Evolutionary conservation across 192 early-diverging fungal species (phyloP).

Genomic region (Coemansia sp.): DNA sequence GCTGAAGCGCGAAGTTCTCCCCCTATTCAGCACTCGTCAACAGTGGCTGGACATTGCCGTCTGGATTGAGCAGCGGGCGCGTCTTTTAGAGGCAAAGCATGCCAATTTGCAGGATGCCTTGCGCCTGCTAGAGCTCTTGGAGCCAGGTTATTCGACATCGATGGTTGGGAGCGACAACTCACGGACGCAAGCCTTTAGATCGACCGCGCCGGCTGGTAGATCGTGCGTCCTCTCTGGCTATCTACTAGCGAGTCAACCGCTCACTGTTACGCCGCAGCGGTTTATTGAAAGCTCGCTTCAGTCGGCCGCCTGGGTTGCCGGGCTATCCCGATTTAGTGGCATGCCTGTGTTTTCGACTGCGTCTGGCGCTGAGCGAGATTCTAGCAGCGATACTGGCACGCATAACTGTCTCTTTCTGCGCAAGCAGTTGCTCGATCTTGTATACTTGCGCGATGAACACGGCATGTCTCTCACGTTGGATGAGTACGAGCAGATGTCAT

Average conservation of each 20-base stretch:
- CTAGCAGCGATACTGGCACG: background rate
- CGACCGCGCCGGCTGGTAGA: background rate
- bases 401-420: conserved; percentile 33
- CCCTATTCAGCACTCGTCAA: conserved; percentile 24
- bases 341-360: conserved; percentile 1
- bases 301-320: conserved; percentile 15
- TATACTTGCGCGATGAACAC: conserved; percentile 58
- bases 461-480: conserved; percentile 48
- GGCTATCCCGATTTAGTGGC: conserved; percentile 13
- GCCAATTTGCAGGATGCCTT: conserved; percentile 53
- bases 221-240: background rate
- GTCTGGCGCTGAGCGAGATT: background rate
- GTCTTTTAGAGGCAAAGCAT: conserved; percentile 47
- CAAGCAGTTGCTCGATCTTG: conserved; percentile 62
- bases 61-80: conserved; percentile 61
- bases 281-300: conserved; percentile 26
- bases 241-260: background rate
- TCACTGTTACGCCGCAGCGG: conserved; percentile 34
- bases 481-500: conserved; percentile 58
- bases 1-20: conserved; percentile 60
- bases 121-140: conserved; percentile 51
- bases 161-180: too few species aligned
- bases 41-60: conserved; percentile 43
- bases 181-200: too few species aligned
- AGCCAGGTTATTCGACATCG: conserved; percentile 1